Percentiles rank a stretch among this genome's conserved stretches.
Conservation (phyloP, 2,329 filamentous ascomycete species). For the Akanthomyces muscarius region DNA sequence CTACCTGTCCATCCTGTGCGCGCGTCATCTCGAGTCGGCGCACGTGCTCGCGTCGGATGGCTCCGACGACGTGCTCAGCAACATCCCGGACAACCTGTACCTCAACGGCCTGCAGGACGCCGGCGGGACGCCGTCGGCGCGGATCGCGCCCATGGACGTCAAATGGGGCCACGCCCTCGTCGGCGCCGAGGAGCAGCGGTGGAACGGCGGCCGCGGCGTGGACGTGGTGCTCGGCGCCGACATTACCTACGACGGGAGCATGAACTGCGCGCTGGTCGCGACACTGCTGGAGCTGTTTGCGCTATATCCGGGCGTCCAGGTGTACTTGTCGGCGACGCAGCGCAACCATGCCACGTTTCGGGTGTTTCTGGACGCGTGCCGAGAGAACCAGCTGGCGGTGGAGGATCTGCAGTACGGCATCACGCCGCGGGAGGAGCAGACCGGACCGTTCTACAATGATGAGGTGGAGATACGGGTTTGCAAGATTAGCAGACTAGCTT, state of each 20-base stretch:
- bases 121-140: conserved; percentile 20
- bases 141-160: conserved; percentile 50
- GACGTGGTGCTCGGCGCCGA: conserved; percentile 73
- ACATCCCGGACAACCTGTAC: conserved; percentile 62
- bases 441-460: conserved; percentile 62
- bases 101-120: conserved; percentile 59
- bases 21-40: conserved; percentile 57
- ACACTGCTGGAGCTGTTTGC: conserved; percentile 61
- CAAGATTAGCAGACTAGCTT: conserved; percentile 15
- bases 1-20: conserved; percentile 68
- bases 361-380: conserved; percentile 57
- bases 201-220: conserved; percentile 44
- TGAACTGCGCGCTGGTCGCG: conserved; percentile 59
- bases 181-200: conserved; percentile 52
- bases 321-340: conserved; percentile 67
- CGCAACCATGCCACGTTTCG: conserved; percentile 67
- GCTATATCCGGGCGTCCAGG: conserved; percentile 50
- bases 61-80: conserved; percentile 66
- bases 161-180: conserved; percentile 61
- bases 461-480: conserved; percentile 55
- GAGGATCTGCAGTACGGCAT: conserved; percentile 41
- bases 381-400: conserved; percentile 42
- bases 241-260: conserved; percentile 67
- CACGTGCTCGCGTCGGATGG: conserved; percentile 70
- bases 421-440: conserved; percentile 39